A percentile compares a stretch with the other conserved stretches of the same genome.
phyloP scores from a whole-genome alignment of 495 filamentous ascomycete genomes.

The Aspergillus leporis region DNA sequence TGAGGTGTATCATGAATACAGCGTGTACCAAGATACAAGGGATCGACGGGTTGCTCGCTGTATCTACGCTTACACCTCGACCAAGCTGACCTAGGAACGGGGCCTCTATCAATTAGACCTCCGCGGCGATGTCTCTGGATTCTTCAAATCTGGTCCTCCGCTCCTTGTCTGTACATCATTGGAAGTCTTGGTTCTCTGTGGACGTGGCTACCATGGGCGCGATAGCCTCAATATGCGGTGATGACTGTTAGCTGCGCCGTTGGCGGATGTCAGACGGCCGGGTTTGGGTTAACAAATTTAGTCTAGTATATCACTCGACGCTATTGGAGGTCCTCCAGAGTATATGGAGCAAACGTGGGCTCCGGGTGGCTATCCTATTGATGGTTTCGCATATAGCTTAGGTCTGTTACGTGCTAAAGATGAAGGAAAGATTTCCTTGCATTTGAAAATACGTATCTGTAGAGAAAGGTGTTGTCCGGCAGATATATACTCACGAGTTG shows the following conservation, averaged over 20 bases:
- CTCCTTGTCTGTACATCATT: constrained; percentile 59
- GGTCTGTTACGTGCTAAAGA: constrained; percentile 23
- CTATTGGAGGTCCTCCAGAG: constrained; percentile 14
- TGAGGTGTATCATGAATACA: constrained; percentile 37
- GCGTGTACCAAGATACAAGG: constrained; percentile 36
- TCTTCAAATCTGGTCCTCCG: constrained; percentile 56
- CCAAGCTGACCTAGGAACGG: constrained; percentile 50
- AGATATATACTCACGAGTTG: constrained; percentile 14
- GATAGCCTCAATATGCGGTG: constrained; percentile 54
- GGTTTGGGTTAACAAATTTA: constrained; percentile 25
- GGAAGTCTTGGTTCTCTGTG: constrained; percentile 55
- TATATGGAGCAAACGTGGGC: constrained; percentile 31
- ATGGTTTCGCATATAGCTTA: constrained; percentile 22
- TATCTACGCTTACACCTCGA: constrained; percentile 49
- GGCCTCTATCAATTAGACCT: constrained; percentile 55
- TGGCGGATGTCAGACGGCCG: constrained; percentile 46
- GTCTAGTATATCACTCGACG: constrained; percentile 20
- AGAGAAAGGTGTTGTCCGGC: constrained; percentile 14
- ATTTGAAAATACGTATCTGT: constrained; percentile 11
- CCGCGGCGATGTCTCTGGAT: constrained; percentile 49
- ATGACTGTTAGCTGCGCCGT: constrained; percentile 54
- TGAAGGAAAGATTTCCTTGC: constrained; percentile 21
- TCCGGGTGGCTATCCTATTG: constrained; percentile 18
- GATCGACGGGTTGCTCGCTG: constrained; percentile 53
- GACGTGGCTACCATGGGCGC: constrained; percentile 48